These are phyloP conservation scores for Wallacemonas sp. DNA, from an alignment of 208 protist genomes.

Conservation along the genomic window DNA sequence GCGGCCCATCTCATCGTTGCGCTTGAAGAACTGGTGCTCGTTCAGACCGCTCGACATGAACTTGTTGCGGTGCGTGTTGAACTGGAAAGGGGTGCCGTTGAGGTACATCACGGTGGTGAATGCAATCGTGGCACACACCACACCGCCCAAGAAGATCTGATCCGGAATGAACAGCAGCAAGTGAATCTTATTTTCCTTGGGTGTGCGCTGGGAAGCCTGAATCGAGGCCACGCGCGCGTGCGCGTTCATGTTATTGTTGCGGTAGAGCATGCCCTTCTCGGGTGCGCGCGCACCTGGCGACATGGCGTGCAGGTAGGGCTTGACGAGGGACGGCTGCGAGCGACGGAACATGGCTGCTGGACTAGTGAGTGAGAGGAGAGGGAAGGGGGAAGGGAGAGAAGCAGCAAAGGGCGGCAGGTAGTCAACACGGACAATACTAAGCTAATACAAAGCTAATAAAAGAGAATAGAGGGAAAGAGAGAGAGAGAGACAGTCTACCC, in stretches of 20 bases:
- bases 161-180: slow-evolving; percentile 70
- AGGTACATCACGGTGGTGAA: slow-evolving; percentile 27
- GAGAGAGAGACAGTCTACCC: not conserved
- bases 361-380: slow-evolving; percentile 4
- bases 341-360: slow-evolving; percentile 57
- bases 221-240: slow-evolving; percentile 74
- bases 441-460: slow-evolving; percentile 12
- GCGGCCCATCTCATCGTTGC: slow-evolving; percentile 73
- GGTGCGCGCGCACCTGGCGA: slow-evolving; percentile 73
- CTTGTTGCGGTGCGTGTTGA: slow-evolving; percentile 54
- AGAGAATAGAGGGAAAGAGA: slow-evolving; percentile 1
- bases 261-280: slow-evolving; percentile 89
- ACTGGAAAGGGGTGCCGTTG: slow-evolving; percentile 48
- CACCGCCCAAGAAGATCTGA: slow-evolving; percentile 49
- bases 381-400: not conserved
- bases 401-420: too few relatives aligned
- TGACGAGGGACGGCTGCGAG: slow-evolving; percentile 44
- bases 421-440: slow-evolving; percentile 14
- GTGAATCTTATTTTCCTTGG: slow-evolving; percentile 51
- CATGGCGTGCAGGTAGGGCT: slow-evolving; percentile 85
- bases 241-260: slow-evolving; percentile 86
- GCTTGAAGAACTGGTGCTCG: slow-evolving; percentile 77
- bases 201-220: slow-evolving; percentile 60
- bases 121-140: not conserved
- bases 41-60: slow-evolving; percentile 63